Evolutionary conservation across 2,329 filamentous ascomycete genomes (phyloP), one percentile per base, ranked within the genome.

Genomic region (Fonsecaea erecta): DNA sequence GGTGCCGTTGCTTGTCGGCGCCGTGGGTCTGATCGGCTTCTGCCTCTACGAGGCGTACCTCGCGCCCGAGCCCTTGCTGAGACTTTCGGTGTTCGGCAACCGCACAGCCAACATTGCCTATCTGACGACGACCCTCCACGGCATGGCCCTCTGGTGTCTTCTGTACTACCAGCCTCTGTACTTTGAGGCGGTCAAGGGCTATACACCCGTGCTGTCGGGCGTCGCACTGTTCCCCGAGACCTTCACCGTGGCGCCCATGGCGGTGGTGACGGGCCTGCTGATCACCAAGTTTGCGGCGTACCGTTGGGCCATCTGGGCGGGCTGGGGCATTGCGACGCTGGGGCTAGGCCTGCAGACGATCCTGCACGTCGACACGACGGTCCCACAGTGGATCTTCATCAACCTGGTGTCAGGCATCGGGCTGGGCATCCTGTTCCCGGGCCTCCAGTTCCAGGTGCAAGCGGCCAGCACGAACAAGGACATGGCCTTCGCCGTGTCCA

Each of bases 381-480:
- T 85, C 1, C 76, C 79, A 0, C 76, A 77, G 21, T 88, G 87
- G 84, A 62, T 74, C 74, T n/a, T 79, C 77, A 56, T 78, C 75
- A 63, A 74, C 30, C 79, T 92, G 61, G 85, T 92, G 67, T 85
- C 89, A 73, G 88, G 88, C 32, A 84, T 91, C 63, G 85, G 85
- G 73, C 86, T 88, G 52, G 82, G 88, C 69, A 88, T 91, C 79
- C 88, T 88, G 71, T 84, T 89, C 66, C 63, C 89, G 0, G 80
- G 83, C n/a, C 85, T 89, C 77, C 82, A 80, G 0, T 84, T 89
- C 35, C 83, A 85, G 1, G 83, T 90, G 26, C 88, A 91, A 75
- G 88, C 88, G 7, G 81, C 86, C 0, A 81, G 84, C 1, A 78
- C 80, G 0, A 81, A 81, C 64, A 80, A 82, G 63, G 84, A 89